A percentile compares a stretch with the other conserved stretches of the same genome.
Conservation (phyloP, 805 yeast species). For the Zygosaccharomyces bailii region DNA sequence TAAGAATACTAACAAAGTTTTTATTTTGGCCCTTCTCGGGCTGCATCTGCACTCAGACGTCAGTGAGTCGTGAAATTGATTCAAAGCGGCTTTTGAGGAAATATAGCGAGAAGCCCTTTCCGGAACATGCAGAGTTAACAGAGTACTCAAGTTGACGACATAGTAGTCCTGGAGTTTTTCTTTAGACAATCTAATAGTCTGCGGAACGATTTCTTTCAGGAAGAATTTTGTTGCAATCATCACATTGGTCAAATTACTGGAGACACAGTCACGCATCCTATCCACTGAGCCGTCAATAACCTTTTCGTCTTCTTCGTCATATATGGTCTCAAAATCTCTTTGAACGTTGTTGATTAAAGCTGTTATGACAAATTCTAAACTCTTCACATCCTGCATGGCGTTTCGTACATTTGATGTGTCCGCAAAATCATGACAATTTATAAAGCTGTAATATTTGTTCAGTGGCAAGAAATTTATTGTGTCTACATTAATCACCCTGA, state of each 20-base stretch:
- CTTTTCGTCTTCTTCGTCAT: background rate
- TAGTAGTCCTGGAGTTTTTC: conserved; percentile 13
- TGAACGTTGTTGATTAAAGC: conserved; percentile 26
- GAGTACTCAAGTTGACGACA: conserved; percentile 20
- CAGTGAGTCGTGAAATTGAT: conserved; percentile 29
- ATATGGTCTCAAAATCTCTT: conserved; percentile 12
- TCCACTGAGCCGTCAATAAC: conserved; percentile 8
- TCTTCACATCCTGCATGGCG: conserved; percentile 10
- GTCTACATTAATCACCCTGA: conserved; percentile 22
- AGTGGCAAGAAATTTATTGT: background rate
- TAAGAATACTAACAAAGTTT: conserved; percentile 16
- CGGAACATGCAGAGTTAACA: conserved; percentile 5
- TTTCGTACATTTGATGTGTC: conserved; percentile 7
- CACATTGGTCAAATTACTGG: conserved; percentile 22
- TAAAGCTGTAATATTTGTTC: conserved; percentile 9
- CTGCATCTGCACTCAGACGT: conserved; percentile 19
- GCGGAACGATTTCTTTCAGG: conserved; percentile 15
- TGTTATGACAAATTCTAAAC: conserved; percentile 8
- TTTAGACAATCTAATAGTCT: conserved; percentile 3
- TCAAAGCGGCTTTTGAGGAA: conserved; percentile 23
- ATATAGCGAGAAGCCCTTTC: conserved; percentile 12
- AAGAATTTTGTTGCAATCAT: conserved; percentile 24
- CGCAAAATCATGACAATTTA: conserved; percentile 15
- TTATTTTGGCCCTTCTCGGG: conserved; percentile 2
- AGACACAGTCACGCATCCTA: conserved; percentile 14